Evolutionary conservation across 768 basidiomycete species (phyloP).

Genomic region (Leccinum barrowsii): DNA sequence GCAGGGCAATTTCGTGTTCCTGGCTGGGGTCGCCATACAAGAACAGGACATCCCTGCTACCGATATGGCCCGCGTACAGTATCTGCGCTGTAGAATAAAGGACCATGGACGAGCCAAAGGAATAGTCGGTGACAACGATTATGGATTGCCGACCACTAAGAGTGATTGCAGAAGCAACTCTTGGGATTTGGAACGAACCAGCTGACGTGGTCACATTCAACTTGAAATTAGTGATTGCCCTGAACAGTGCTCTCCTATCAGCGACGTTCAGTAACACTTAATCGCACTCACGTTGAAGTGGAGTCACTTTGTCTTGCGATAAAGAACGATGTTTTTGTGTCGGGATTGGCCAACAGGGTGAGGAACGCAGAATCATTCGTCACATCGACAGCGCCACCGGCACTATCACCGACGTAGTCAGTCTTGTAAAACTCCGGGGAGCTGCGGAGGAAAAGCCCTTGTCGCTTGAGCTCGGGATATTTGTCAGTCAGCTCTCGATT

Average conservation of each 20-base stretch:
- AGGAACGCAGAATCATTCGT: conserved; percentile 51
- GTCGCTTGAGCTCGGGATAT: conserved; percentile 73
- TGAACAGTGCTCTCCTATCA: not conserved
- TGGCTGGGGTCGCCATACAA: conserved; percentile 55
- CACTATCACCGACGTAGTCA: conserved; percentile 63
- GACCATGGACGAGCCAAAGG: conserved; percentile 60
- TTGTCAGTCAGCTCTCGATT: conserved; percentile 63
- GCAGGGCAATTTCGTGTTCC: conserved; percentile 51
- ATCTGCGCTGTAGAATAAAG: conserved; percentile 73
- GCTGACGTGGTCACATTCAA: conserved; percentile 53
- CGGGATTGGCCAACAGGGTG: conserved; percentile 66
- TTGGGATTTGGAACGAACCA: conserved; percentile 55
- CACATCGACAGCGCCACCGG: conserved; percentile 41
- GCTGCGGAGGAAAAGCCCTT: conserved; percentile 75
- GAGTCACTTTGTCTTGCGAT: conserved; percentile 67
- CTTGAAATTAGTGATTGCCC: conserved; percentile 47
- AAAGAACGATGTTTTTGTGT: conserved; percentile 63
- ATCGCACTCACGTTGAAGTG: conserved; percentile 53
- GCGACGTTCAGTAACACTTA: not conserved
- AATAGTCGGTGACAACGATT: conserved; percentile 67
- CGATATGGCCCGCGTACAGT: conserved; percentile 62
- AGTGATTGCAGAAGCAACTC: conserved; percentile 48
- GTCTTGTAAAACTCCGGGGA: conserved; percentile 80
- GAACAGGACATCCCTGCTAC: conserved; percentile 59
- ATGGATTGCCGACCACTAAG: conserved; percentile 73